These are phyloP conservation scores for Kwoniella sp. DNA, from an alignment of 768 basidiomycete genomes.

Conservation along the genomic window DNA sequence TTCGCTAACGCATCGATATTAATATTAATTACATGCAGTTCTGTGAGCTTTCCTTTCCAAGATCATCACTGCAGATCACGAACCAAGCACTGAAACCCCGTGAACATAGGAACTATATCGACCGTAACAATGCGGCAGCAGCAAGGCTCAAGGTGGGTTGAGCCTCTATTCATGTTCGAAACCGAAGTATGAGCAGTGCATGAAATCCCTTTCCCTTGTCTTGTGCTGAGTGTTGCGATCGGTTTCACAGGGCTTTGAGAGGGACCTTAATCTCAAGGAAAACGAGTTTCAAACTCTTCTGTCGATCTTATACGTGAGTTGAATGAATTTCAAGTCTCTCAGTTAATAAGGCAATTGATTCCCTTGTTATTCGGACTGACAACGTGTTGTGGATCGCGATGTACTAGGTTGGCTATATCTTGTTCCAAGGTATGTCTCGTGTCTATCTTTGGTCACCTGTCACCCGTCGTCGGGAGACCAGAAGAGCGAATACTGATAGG, in stretches of 20 bases:
- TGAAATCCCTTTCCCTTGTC: too few relatives aligned
- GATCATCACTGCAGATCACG: too few relatives aligned
- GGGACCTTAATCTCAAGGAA: slow-evolving; percentile 48
- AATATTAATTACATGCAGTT: slow-evolving; percentile 12
- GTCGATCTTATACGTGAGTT: slow-evolving; percentile 47
- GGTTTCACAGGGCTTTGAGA: slow-evolving; percentile 40
- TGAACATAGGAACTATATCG: slow-evolving; percentile 41
- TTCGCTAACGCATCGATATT: not conserved
- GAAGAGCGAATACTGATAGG: not conserved
- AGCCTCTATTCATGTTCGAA: too few relatives aligned
- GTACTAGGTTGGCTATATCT: slow-evolving; percentile 41
- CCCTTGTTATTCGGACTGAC: too few relatives aligned
- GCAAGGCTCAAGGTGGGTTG: slow-evolving; percentile 26
- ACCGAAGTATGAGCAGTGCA: too few relatives aligned
- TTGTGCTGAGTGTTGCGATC: not conserved
- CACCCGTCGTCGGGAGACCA: too few relatives aligned
- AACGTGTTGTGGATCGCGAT: not conserved
- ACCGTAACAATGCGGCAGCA: slow-evolving; percentile 42
- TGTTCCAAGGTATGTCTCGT: slow-evolving; percentile 36
- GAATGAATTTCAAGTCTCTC: not conserved
- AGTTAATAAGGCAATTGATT: not conserved
- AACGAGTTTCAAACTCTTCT: slow-evolving; percentile 43
- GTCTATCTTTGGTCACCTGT: too few relatives aligned
- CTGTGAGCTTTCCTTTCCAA: slow-evolving; percentile 11
- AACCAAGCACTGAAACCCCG: too few relatives aligned